phyloP scores from a whole-genome alignment of 176 grass and related monocot species.

The Cocos nucifera region DNA sequence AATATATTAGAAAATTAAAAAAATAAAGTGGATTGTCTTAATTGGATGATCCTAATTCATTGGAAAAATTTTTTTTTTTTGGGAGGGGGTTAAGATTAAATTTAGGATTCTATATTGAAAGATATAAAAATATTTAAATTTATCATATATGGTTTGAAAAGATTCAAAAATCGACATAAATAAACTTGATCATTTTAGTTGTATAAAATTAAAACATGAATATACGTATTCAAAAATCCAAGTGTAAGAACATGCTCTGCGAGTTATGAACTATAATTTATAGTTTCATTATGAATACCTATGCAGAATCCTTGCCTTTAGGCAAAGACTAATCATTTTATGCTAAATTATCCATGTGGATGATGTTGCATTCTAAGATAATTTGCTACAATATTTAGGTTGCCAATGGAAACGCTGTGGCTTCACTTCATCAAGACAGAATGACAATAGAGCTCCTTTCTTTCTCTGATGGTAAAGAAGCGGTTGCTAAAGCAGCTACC shows the following conservation, averaged over 20 bases:
- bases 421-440: constrained; percentile 24
- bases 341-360: constrained; percentile 9
- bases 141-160: too few species aligned
- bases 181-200: too few species aligned
- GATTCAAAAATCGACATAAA: too few species aligned
- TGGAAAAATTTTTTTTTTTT: too few species aligned
- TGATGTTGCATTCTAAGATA: constrained; percentile 18
- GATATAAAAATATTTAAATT: too few species aligned
- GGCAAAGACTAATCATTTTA: neutral
- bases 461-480: constrained; percentile 79
- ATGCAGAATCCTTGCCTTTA: neutral
- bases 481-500: constrained; percentile 74
- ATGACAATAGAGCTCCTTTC: constrained; percentile 65
- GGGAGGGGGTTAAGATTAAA: too few species aligned
- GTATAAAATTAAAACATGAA: too few species aligned
- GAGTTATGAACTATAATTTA: constrained; percentile 25
- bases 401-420: constrained; percentile 29
- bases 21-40: too few species aligned
- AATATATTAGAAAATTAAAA: too few species aligned
- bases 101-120: too few species aligned
- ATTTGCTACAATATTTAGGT: constrained; percentile 41
- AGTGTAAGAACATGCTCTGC: constrained; percentile 32
- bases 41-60: too few species aligned
- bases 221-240: too few species aligned
- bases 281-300: constrained; percentile 8